Evolutionary conservation across 2,329 filamentous ascomycete genomes (phyloP).

Genomic region (Chaetomium sp.): DNA sequence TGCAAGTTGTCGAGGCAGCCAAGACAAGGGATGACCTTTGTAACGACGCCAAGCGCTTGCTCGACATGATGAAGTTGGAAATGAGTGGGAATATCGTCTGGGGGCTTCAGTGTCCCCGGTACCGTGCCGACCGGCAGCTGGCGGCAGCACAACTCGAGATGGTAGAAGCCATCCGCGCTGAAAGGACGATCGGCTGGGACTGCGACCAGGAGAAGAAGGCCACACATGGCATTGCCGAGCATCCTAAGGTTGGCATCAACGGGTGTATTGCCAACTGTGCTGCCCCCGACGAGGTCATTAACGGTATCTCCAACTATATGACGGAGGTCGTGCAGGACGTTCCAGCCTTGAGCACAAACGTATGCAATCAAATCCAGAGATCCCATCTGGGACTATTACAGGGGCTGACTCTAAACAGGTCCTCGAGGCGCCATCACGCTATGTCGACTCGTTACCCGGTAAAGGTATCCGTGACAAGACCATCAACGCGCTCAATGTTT

Average conservation of each 20-base stretch:
- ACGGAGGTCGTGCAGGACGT: not conserved
- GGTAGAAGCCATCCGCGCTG: not conserved
- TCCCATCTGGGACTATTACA: no score
- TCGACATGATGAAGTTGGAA: constrained; percentile 12
- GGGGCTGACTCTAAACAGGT: constrained; percentile 14
- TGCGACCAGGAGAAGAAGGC: not conserved
- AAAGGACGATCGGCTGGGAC: not conserved
- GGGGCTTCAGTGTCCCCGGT: constrained; percentile 22
- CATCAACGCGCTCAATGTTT: constrained; percentile 39
- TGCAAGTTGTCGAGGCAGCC: not conserved
- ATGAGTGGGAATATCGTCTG: constrained; percentile 27
- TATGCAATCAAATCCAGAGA: not conserved
- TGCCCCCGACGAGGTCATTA: not conserved
- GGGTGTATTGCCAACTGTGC: not conserved
- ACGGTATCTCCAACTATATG: not conserved
- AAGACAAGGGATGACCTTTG: constrained; percentile 11
- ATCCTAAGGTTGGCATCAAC: not conserved
- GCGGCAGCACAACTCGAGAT: constrained; percentile 10
- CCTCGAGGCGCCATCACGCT: constrained; percentile 27
- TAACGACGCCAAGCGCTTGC: constrained; percentile 3
- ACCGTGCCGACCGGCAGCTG: constrained; percentile 4
- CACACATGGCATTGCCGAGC: not conserved
- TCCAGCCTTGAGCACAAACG: not conserved
- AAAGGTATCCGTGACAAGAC: constrained; percentile 35
- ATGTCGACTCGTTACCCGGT: constrained; percentile 36